phyloP scores from a whole-genome alignment of 2,329 filamentous ascomycete genomes.

The Alternaria incomplexa region DNA sequence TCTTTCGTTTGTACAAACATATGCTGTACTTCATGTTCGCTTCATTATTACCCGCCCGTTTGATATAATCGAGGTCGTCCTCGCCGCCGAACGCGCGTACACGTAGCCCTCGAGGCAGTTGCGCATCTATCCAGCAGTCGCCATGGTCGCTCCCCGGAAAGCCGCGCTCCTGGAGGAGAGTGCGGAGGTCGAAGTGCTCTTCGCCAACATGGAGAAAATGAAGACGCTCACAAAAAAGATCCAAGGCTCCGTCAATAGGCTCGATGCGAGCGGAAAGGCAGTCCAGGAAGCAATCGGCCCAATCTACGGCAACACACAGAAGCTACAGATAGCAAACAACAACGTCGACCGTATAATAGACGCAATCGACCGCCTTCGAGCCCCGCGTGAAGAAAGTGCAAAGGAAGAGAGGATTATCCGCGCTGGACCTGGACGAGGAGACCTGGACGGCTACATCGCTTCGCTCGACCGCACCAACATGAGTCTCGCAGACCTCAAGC shows the following conservation, averaged over 20 bases:
- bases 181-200: constrained; percentile 70
- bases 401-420: constrained; percentile 92
- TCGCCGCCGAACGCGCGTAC: background rate
- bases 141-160: constrained; percentile 62
- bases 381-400: constrained; percentile 91
- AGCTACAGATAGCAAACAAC: constrained; percentile 81
- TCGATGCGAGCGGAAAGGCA: constrained; percentile 87
- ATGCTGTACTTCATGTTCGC: constrained; percentile 5
- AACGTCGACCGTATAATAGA: constrained; percentile 88
- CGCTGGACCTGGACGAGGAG: constrained; percentile 67
- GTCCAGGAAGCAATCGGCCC: constrained; percentile 92
- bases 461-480: constrained; percentile 89
- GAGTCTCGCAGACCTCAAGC: constrained; percentile 81
- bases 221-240: constrained; percentile 95
- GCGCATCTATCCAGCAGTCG: constrained; percentile 27
- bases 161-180: constrained; percentile 68
- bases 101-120: constrained; percentile 18
- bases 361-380: constrained; percentile 85
- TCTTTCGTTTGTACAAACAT: background rate
- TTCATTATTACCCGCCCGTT: constrained; percentile 4
- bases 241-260: constrained; percentile 79
- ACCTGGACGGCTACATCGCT: constrained; percentile 82
- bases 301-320: constrained; percentile 89
- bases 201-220: constrained; percentile 84
- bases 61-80: constrained; percentile 7